Evolutionary conservation across 2,329 filamentous ascomycete species (phyloP).

Genomic region (Paecilomyces fulvus): DNA sequence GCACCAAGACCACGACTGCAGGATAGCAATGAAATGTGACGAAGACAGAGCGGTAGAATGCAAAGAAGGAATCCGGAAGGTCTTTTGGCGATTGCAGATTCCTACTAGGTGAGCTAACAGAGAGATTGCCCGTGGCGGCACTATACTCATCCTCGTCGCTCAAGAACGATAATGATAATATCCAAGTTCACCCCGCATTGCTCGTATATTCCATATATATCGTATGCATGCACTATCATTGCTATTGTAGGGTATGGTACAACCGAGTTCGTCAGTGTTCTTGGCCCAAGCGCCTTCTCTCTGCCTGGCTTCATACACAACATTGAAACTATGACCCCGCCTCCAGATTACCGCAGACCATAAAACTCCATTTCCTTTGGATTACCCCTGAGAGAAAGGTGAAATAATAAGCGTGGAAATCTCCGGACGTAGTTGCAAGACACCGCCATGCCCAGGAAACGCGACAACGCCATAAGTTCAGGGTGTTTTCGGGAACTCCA

Average conservation of each 20-base stretch:
- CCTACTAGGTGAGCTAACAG: background rate
- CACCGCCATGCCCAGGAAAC: background rate
- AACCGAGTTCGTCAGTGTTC: background rate
- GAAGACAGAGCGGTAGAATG: background rate
- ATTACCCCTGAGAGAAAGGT: background rate
- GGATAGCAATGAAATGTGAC: background rate
- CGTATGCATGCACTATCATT: background rate
- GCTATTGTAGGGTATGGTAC: background rate
- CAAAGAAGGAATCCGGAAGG: background rate
- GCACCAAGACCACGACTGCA: background rate
- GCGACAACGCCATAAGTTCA: background rate
- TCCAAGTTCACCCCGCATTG: background rate
- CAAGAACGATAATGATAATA: background rate
- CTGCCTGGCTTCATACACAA: background rate
- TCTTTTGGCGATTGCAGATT: background rate
- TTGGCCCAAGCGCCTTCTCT: background rate
- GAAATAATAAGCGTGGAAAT: background rate
- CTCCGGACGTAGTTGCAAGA: background rate
- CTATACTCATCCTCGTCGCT: background rate
- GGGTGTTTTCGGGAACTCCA: conserved; percentile 1
- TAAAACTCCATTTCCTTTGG: background rate
- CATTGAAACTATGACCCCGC: background rate
- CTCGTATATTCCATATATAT: background rate
- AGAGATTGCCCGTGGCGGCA: background rate
- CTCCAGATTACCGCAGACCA: background rate